These are phyloP conservation scores for Taphrina sp. DNA, from an alignment of 1,139 yeast species.

Conservation along the genomic window DNA sequence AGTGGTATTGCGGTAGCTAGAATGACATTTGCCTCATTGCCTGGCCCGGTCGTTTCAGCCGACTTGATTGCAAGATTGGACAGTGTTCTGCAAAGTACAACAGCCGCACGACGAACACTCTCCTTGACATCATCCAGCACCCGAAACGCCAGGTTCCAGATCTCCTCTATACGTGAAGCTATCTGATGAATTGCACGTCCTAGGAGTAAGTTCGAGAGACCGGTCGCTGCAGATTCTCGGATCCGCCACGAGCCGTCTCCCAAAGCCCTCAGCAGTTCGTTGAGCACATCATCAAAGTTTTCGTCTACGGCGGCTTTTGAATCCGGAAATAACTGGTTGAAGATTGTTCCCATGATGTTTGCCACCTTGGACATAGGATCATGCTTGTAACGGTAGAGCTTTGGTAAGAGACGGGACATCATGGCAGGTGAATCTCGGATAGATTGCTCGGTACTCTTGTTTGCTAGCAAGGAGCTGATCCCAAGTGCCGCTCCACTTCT, in stretches of 20 bases:
- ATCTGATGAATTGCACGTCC: conserved; percentile 53
- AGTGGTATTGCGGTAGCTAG: conserved; percentile 70
- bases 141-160: conserved; percentile 88
- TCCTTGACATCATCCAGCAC: conserved; percentile 92
- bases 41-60: conserved; percentile 49
- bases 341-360: conserved; percentile 80
- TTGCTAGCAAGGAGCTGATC: conserved; percentile 77
- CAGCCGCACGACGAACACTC: conserved; percentile 82
- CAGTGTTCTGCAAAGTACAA: conserved; percentile 62
- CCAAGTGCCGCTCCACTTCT: conserved; percentile 94
- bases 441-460: conserved; percentile 66
- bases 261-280: conserved; percentile 68
- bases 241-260: conserved; percentile 89
- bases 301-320: conserved; percentile 55
- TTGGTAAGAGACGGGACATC: conserved; percentile 68
- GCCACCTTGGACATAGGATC: conserved; percentile 80
- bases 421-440: conserved; percentile 56
- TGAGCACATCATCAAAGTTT: conserved; percentile 59
- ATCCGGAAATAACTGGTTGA: conserved; percentile 72
- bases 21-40: conserved; percentile 42
- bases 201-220: conserved; percentile 67
- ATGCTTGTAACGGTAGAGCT: conserved; percentile 75
- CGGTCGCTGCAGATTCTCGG: conserved; percentile 82
- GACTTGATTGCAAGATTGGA: conserved; percentile 51
- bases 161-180: conserved; percentile 57